Base-by-base conservation (phyloP, 768 basidiomycete genomes). In the Phlegmacium glaucopus region DNA sequence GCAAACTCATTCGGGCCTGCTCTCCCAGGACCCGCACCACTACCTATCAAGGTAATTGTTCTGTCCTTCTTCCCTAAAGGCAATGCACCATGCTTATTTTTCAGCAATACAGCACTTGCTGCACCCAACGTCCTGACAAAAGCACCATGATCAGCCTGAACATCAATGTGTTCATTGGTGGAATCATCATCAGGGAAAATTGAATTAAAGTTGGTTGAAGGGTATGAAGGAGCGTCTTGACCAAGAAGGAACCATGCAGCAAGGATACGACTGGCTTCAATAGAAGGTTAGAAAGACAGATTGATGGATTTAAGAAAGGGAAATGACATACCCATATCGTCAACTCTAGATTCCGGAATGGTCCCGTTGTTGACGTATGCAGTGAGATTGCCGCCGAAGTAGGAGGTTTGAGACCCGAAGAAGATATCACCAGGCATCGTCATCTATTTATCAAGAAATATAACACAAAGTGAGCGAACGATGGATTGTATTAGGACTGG, bases 191-290 rank as follows among this genome's bases (percentile, higher is more conserved):
- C 78, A 71, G 22, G 22, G 22, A 22, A 22, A 22, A 22, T 74
- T 0, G 76, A 68, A 55, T 85, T 72, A 63, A 86, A 87, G 66
- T 84, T 85, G 44, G 79, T 73, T 0, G 68, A 63, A 2, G 84
- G 83, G 60, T 22, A 22, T 22, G 67, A 87, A 6, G 69, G 73
- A 12, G 68, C 68, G 58, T 87, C 79, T 65, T 82, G 82, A 13
- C 74, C 72, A 12, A 79, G 58, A 10, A 79, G 65, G 34, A 60
- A 83, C 76, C 80, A 89, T 6, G 76, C 75, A 13, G 85, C 83
- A 9, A 89, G 60, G 48, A 89, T 83, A 15, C 87, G 79, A 3
- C 77, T 77, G 1, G 86, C 87, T 75, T 88, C 76, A 60, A 90
- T 82, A 68, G 22, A 5, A 5, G 22, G 22, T 79, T 39, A 8